Evolutionary conservation across 2,329 filamentous ascomycete genomes (phyloP).

Genomic region (Pyricularia grisea): DNA sequence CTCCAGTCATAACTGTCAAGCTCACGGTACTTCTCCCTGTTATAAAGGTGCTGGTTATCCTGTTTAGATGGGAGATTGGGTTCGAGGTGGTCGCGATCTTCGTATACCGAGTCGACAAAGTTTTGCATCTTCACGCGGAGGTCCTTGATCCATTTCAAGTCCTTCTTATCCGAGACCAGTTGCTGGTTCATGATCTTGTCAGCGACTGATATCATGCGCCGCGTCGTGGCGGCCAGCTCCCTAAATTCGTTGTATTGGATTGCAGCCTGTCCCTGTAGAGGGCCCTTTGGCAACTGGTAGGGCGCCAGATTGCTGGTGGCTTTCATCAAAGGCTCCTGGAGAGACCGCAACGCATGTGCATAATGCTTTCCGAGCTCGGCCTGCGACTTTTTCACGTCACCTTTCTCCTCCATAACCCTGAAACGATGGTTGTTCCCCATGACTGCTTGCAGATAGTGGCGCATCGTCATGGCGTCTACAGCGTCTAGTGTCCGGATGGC

Average conservation of each 20-base stretch:
- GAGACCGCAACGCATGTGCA: conserved; percentile 34
- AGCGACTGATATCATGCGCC: conserved; percentile 33
- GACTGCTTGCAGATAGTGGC: conserved; percentile 47
- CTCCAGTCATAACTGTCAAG: neutral
- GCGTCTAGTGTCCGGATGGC: conserved; percentile 18
- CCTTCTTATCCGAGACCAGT: conserved; percentile 10
- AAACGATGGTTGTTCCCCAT: conserved; percentile 35
- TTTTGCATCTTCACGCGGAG: conserved; percentile 15
- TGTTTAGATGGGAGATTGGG: conserved; percentile 1
- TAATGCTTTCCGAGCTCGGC: conserved; percentile 40
- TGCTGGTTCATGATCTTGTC: conserved; percentile 24
- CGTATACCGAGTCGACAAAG: conserved; percentile 17
- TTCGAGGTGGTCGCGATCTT: conserved; percentile 10
- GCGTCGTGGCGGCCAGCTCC: conserved; percentile 34
- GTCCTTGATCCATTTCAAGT: neutral
- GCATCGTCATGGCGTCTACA: conserved; percentile 43
- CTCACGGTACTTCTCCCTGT: neutral
- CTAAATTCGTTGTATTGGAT: conserved; percentile 23
- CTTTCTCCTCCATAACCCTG: conserved; percentile 21
- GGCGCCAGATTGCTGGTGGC: conserved; percentile 21
- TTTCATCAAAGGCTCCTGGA: conserved; percentile 38
- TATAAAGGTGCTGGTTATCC: neutral
- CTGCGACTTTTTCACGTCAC: conserved; percentile 22
- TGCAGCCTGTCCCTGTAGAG: neutral
- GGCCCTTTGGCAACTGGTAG: neutral